Evolutionary conservation across 768 basidiomycete species (phyloP), one percentile per base, ranked within the genome.

Genomic region (Sistotremastrum suecicum): DNA sequence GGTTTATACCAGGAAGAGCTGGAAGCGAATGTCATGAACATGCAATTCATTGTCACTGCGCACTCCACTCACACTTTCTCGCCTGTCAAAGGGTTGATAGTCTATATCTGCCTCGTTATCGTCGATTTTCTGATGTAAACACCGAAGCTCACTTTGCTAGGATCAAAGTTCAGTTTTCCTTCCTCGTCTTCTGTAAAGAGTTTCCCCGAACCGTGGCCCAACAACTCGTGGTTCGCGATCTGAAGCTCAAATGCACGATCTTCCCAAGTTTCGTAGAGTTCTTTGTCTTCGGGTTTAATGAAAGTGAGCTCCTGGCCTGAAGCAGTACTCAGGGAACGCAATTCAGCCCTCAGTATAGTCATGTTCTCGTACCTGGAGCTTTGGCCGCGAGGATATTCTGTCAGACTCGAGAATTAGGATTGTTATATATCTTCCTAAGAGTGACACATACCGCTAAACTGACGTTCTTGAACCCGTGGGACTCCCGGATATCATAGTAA

Each of bases 321-420:
- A 46, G 46, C 41, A 41, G 36, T 38, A 7, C 35, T 41, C n/a
- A 45, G 32, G 39, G 11, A 41, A 36, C 38, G 42, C 9, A 37
- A 38, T 7, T 39, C 32, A 9, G 41, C 28, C 10, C 28, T 12
- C 34, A 11, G 45, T 12, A 12, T 9, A 20, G 5, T 31, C n/a
- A 30, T 31, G 29, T 30, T 35, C 5, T 59, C 72, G 48, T 56
- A 84, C 83, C 78, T 0, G 84, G 84, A 10, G 83, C 79, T 61
- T 89, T 89, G n/a, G 88, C 88, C 7, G 84, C 75, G 34, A 90
- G 74, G 44, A 90, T 78, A 61, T 90, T 90, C 75, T 85, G 52
- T 5, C 6, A 12, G 31, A 39, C 20, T 11, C 7, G n/a, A 10
- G 40, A 38, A 28, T 29, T 29, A 29, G 33, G 42, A 29, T 9